These are phyloP conservation scores for Xylariaceae sp. DNA, from an alignment of 2,329 filamentous ascomycete species.

Conservation along the genomic window DNA sequence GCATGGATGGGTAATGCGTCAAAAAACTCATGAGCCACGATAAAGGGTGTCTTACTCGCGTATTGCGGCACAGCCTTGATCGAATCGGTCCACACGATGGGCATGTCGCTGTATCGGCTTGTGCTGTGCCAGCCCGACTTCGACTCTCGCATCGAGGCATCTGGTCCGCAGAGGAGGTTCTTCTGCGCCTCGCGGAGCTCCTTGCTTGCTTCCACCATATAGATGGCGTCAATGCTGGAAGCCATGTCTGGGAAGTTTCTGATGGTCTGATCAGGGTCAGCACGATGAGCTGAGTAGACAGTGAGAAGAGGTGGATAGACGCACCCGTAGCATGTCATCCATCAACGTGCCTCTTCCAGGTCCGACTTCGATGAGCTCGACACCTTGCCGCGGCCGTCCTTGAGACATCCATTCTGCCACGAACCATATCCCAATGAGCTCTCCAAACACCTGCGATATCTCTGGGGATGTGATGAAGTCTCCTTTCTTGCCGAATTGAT, in stretches of 20 bases:
- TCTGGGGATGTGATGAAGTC: constrained; percentile 98
- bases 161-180: constrained; percentile 71
- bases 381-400: constrained; percentile 65
- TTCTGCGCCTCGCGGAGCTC: constrained; percentile 75
- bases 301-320: constrained; percentile 24
- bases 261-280: constrained; percentile 58
- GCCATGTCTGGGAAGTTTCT: constrained; percentile 76
- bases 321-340: constrained; percentile 88
- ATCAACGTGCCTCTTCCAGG: constrained; percentile 93
- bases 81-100: constrained; percentile 89
- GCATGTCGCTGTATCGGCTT: constrained; percentile 68
- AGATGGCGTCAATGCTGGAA: constrained; percentile 76
- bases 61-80: constrained; percentile 74
- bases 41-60: constrained; percentile 74
- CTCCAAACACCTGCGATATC: constrained; percentile 95
- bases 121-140: constrained; percentile 69
- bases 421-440: constrained; percentile 91
- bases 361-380: constrained; percentile 90
- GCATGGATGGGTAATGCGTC: constrained; percentile 94
- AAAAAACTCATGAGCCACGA: constrained; percentile 97
- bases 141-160: constrained; percentile 63
- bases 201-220: constrained; percentile 90
- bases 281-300: background rate
- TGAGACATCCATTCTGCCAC: constrained; percentile 96
- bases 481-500: constrained; percentile 88